Percentiles rank a stretch among this genome's conserved stretches.
These are phyloP conservation scores for Cocos nucifera DNA, from an alignment of 176 grass and related monocot genomes.

Conservation along the genomic window DNA sequence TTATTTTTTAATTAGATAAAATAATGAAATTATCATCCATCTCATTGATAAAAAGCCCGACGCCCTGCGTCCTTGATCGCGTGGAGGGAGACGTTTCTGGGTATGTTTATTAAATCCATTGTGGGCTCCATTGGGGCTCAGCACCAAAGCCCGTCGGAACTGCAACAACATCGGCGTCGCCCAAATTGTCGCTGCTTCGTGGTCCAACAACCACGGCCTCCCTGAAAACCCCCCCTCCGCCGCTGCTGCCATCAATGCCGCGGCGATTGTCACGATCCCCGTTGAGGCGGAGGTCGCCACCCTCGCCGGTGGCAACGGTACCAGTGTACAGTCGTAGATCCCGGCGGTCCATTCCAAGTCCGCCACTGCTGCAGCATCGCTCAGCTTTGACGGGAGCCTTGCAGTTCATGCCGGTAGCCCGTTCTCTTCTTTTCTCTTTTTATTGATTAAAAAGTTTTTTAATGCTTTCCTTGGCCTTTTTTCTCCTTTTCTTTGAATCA, in stretches of 20 bases:
- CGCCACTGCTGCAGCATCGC: slow-evolving; percentile 42
- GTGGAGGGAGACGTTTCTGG: no score
- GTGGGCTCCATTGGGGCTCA: slow-evolving; percentile 17
- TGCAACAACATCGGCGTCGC: slow-evolving; percentile 99
- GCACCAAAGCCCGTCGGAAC: slow-evolving; percentile 96
- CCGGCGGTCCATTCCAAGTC: no score
- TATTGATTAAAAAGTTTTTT: no score
- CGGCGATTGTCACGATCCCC: slow-evolving; percentile 25
- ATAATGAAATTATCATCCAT: no score
- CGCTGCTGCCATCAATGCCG: slow-evolving; percentile 10
- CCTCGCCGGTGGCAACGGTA: slow-evolving; percentile 14
- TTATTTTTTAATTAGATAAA: no score
- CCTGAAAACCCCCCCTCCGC: slow-evolving; percentile 16
- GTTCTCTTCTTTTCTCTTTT: no score
- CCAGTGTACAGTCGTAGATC: slow-evolving; percentile 58
- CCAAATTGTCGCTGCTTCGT: slow-evolving; percentile 90
- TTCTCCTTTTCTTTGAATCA: no score
- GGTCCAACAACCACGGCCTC: slow-evolving; percentile 38
- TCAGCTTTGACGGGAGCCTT: slow-evolving; percentile 88
- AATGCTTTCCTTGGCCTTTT: no score
- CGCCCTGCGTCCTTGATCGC: no score
- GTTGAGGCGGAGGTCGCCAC: slow-evolving; percentile 27
- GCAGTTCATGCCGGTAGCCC: slow-evolving; percentile 82
- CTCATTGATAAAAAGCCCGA: no score
- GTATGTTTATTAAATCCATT: no score